Evolutionary conservation across 1,284 basidiomycete species (phyloP), one percentile per base, ranked within the genome.

Genomic region (Cutaneotrichosporon sp.): DNA sequence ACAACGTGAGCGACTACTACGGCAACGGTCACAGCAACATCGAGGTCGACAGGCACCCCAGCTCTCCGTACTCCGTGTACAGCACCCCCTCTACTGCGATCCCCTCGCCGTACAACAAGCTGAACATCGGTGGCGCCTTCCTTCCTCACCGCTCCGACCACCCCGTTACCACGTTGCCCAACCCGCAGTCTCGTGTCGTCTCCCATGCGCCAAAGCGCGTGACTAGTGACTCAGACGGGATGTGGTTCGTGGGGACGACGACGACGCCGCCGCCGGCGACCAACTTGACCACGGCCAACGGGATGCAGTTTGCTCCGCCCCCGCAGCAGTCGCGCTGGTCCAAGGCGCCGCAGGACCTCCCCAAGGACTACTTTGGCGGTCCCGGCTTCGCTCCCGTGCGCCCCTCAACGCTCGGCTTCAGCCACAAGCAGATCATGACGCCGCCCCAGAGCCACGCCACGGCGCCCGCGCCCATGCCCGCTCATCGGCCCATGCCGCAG

Each of bases 51-150:
- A 53, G 34, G 10, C 33, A 53, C 9, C 24, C 34, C 13, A 33
- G 51, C 20, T 53, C 51, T 25, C 51, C 51, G 22, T 38, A 25
- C 51, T 53, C 51, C 8, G 20, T 38, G 29, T 33, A 38, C 51
- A 53, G 51, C 22, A 53, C 51, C 7, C 51, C 51, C 20, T 53
- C 51, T 34, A 42, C 51, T 18, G 51, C 51, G 11, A 53, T 53
- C 16, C 51, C 51, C 33, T 53, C 51, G 33, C 51, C 51, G 13
- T 53, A 53, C 51, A 53, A 53, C 51, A 53, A 38, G 51, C 34
- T 53, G 14, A 42, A n/a, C 38, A 14, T 16, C 38, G 20, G 22
- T 42, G 33, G 51, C 22, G 33, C 51, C 2, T 38, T 38, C 51
- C 33, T 22, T 29, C 7, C 47, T 31, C 47, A 27, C 24, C 25